Evolutionary conservation across 768 basidiomycete species (phyloP), one percentile per base, ranked within the genome.

Genomic region (Collybia sordida): DNA sequence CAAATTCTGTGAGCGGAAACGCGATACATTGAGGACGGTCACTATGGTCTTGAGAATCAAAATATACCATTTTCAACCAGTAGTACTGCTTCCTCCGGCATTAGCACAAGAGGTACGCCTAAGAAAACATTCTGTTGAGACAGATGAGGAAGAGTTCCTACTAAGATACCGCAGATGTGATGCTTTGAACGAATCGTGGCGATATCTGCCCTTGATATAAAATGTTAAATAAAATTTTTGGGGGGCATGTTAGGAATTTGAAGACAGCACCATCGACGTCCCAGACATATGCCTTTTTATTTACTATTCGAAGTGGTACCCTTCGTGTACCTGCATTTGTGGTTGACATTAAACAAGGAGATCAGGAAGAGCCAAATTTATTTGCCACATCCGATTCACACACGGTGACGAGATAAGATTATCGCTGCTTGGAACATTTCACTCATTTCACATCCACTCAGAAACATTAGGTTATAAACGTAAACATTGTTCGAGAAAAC

Each of bases 71-170:
- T 88, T 56, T 87, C 79, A 12, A 98, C 81, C 5, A 98, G 82
- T 25, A 95, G 75, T 9, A 90, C 91, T 7, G 86, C 92, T 64
- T 98, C 97, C 67, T 99, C 97, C 0, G 93, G 91, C 69, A 91
- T 81, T 1, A 98, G 73, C 6, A 90, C 72, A 5, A 97, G 73
- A 1, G 97, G 97, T n/a, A 93, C 71, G 6, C 97, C 97, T 27
- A 99, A 75, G 64, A 99, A 99, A 2, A 89, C 82, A 72, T 99
- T 99, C 69, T 99, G 97, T 60, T 98, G 95, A 1, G 93, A 86
- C 1, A 98, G 77, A 63, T 94, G 93, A 2, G 97, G 95, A 12
- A 99, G 81, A 1, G 97, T 98, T 0, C 97, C 97, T 0, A 83
- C 79, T 38, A 98, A 70, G 38, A 93, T 74, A 28, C 96, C 94